Evolutionary conservation across 1,139 yeast species (phyloP), one percentile per base, ranked within the genome.

Genomic region (Eremothecium cymbalariae): DNA sequence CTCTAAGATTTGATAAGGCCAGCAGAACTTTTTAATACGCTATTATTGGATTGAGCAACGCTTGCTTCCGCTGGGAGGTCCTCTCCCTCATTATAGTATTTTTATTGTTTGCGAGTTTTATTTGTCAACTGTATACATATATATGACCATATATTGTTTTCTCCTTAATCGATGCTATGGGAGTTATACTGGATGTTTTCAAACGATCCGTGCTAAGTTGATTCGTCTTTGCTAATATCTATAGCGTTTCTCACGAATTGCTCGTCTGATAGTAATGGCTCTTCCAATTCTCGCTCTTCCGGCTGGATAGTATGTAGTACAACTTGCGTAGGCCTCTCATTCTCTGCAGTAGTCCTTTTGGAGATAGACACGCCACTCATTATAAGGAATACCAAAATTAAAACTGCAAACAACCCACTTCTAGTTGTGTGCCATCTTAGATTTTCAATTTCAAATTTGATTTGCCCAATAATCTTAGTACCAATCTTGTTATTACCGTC

Each of bases 341-440:
- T 41, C 22, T 55, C 57, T 36, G 57, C 46, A 32, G 49, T 47
- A 9, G 57, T 45, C 28, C 55, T 61, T 41, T 63, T 63, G 8
- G 69, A 59, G 12, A 65, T 47, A 14, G 70, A 65, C 34, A 72
- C 70, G 27, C 72, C 71, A 35, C 69, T 65, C 50, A 75, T 57
- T 11, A 73, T 62, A 16, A 65, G 59, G 28, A 67, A 63, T 2
- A 74, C 76, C 41, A 73, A 37, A 1, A 55, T 50, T 1, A 60
- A 41, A 18, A 63, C 56, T 1, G 66, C 65, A 32, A 60, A 46
- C 12, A 63, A 40, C 1, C 97, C 96, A 59, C 94, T 74, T 39
- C 96, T 68, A 4, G 96, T 86, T 29, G 90, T 75, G 55, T 85
- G 88, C 98, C 98, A 90, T 50, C 97, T 67, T 43, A 88, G 67